Evolutionary conservation across 1,284 basidiomycete species (phyloP), one percentile per base, ranked within the genome.

Genomic region (Heliocybe sulcata): DNA sequence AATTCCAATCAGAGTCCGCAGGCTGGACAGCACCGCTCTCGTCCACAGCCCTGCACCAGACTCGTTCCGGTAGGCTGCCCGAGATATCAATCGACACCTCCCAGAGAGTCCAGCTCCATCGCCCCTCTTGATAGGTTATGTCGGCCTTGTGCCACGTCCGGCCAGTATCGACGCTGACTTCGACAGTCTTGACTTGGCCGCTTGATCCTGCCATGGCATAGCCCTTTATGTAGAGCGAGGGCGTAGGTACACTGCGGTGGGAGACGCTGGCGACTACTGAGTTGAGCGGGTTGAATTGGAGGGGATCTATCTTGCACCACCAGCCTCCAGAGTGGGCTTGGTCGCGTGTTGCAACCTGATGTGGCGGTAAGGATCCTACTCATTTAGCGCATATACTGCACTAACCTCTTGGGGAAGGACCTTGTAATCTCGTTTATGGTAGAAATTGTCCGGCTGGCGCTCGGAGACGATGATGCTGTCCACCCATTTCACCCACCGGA

Each of bases 401-500:
- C 76, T 35, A 58, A 84, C 83, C 48, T 72, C 65, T n/a, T 80
- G 74, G 2, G 84, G 83, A 1, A 86, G 69, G 45, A 87, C 69
- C 59, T 80, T 85, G 67, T 87, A 87, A 64, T 87, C 85, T 2
- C 74, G 74, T 63, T 85, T 80, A 60, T 85, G 83, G 61, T 85
- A 87, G 65, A 79, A 86, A 61, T 83, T 86, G 20, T 76, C 73
- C 1, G 82, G 84, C 64, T 87, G 85, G 10, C 69, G 62, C 0
- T 66, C 56, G 3, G 81, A 79, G 52, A 86, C 62, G 16, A 71
- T 69, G 60, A 87, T 80, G 1, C 70, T 78, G 59, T 87, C 83
- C 0, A 88, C 69, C 87, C 87, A 90, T 72, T 90, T 90, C 19
- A 89, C 84, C 83, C 86, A 88, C 16, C 87, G 79, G 19, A 84